Base-by-base conservation (phyloP, 192 early-diverging fungal genomes). In the Backusella australiensis region DNA sequence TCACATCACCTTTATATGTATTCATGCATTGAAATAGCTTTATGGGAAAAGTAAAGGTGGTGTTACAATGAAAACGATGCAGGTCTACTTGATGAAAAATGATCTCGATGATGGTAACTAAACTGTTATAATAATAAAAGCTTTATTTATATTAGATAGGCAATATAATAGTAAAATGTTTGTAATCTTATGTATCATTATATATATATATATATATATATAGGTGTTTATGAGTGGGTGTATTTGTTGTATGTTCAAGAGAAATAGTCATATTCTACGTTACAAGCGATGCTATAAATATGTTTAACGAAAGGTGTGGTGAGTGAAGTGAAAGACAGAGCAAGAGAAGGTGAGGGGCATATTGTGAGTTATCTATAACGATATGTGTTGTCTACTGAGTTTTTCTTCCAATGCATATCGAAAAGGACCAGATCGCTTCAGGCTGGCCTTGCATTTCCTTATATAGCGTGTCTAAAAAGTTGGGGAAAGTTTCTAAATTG, bases 361-460 rank as follows among this genome's bases (percentile, higher is more conserved):
- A 23, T 9, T 23, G 12, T 14, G 26, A 56, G 53, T 56, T 56
- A 21, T 56, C 19, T 11, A n/a, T 9, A 9, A 9, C n/a, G 19
- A 9, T 29, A 63, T 29, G 4, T 23, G 6, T n/a, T 23, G 19
- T 63, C 26, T 63, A 63, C 56, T 4, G 21, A 63, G 12, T 19
- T n/a, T 71, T 71, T 32, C 21, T 44, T 71, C 42, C 76, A 6
- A 77, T 53, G 38, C 69, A 38, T 26, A n/a, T 56, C 1, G 76
- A 34, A 53, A 79, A 69, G 0, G 72, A 70, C 78, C 78, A 79
- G 15, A 15, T 34, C 14, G 73, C 52, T 17, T 79, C 49, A 32
- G 72, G 67, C 26, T 74, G n/a, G 14, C n/a, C n/a, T 68, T 63
- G 66, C 15, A 67, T 39, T 32, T 74, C 46, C 38, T 69, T 74